Conservation (phyloP, 2,329 filamentous ascomycete species). For the Orbilia quercus region DNA sequence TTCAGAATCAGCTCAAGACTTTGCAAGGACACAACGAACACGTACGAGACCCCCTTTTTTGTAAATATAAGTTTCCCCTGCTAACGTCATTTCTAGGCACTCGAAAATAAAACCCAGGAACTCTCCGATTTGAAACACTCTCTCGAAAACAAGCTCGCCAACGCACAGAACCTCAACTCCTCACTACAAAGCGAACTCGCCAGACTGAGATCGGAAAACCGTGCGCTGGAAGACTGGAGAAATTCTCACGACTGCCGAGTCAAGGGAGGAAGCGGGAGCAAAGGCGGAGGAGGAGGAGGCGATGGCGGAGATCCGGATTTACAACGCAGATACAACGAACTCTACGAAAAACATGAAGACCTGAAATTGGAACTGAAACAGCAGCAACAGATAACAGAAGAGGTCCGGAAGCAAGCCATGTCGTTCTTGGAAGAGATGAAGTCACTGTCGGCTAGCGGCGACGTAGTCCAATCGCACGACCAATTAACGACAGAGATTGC, state of each 20-base stretch:
- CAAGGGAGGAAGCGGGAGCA: not conserved
- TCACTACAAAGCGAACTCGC: conserved; percentile 83
- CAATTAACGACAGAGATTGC: conserved; percentile 79
- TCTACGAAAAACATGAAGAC: conserved; percentile 74
- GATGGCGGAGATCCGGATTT: conserved; percentile 68
- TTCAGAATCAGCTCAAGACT: conserved; percentile 23
- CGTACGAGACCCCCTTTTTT: conserved; percentile 21
- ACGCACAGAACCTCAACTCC: conserved; percentile 81
- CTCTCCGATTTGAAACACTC: conserved; percentile 74
- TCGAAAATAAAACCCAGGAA: conserved; percentile 64
- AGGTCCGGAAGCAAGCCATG: conserved; percentile 85
- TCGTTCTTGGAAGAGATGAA: conserved; percentile 91
- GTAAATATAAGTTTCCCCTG: not conserved
- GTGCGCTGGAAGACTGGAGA: conserved; percentile 68
- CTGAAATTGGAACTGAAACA: conserved; percentile 74
- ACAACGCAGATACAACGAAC: conserved; percentile 70
- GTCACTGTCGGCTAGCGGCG: conserved; percentile 80
- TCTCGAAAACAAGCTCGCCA: conserved; percentile 78
- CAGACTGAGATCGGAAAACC: conserved; percentile 75
- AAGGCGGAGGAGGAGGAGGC: not conserved
- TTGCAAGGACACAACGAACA: conserved; percentile 42
- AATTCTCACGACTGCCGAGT: conserved; percentile 54
- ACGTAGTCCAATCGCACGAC: conserved; percentile 83
- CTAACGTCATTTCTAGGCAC: conserved; percentile 25
- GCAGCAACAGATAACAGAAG: conserved; percentile 80